Evolutionary conservation across 768 basidiomycete genomes (phyloP).

Genomic region (Amanita rubescens): DNA sequence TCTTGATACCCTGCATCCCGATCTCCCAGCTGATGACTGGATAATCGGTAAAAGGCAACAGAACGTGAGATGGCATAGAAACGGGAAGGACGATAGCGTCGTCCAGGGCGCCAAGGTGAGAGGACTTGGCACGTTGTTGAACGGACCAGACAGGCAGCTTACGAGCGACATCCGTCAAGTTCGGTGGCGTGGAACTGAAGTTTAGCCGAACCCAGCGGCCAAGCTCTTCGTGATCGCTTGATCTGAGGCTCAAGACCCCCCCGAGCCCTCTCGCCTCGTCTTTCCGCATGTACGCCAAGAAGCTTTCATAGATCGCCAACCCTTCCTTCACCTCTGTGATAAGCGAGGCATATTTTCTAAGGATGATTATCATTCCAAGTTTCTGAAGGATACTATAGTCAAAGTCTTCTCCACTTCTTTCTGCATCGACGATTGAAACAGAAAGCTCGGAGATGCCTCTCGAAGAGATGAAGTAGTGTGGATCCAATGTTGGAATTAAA

Average conservation of each 20-base stretch:
- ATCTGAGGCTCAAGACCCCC: constrained; percentile 16
- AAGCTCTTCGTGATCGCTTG: constrained; percentile 14
- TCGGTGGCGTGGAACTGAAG: constrained; percentile 7
- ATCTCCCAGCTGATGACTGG: not conserved
- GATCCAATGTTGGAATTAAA: not conserved
- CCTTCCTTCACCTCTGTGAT: constrained; percentile 16
- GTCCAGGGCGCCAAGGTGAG: constrained; percentile 12
- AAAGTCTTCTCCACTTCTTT: constrained; percentile 6
- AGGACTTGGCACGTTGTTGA: constrained; percentile 6
- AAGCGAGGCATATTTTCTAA: constrained; percentile 13
- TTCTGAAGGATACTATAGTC: constrained; percentile 13
- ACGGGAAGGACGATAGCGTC: constrained; percentile 13
- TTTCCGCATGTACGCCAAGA: constrained; percentile 14
- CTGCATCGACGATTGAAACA: constrained; percentile 17
- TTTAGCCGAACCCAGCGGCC: constrained; percentile 25
- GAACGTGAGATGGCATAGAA: constrained; percentile 1
- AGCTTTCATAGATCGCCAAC: constrained; percentile 12
- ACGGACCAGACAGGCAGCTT: constrained; percentile 30
- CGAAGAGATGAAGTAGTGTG: constrained; percentile 16
- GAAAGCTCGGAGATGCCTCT: constrained; percentile 17
- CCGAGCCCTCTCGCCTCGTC: constrained; percentile 6
- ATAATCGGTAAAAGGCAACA: not conserved
- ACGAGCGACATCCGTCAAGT: constrained; percentile 14
- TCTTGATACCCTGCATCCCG: not conserved
- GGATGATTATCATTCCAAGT: constrained; percentile 21